phyloP scores from a whole-genome alignment of 495 filamentous ascomycete species.

The Penicillium chermesinum region DNA sequence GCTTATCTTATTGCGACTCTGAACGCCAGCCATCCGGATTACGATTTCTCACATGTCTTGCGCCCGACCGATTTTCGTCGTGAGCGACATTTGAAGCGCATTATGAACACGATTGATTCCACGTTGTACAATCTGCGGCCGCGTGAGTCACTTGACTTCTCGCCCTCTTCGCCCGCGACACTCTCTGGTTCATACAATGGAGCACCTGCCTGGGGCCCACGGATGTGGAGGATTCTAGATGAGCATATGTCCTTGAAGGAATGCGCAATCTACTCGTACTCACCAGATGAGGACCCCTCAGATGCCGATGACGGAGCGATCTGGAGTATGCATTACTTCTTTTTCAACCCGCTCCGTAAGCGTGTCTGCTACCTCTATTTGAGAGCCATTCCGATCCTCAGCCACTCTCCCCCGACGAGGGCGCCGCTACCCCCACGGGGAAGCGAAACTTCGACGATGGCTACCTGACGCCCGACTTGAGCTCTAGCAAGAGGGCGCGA shows the following conservation, averaged over 20 bases:
- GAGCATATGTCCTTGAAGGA: conserved; percentile 85
- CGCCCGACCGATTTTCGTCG: conserved; percentile 82
- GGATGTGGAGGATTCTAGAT: conserved; percentile 86
- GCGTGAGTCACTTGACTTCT: conserved; percentile 41
- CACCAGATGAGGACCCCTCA: conserved; percentile 78
- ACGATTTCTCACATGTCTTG: conserved; percentile 90
- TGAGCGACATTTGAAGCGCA: conserved; percentile 64
- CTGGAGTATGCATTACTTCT: conserved; percentile 95
- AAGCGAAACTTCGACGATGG: conserved; percentile 47
- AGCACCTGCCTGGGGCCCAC: conserved; percentile 64
- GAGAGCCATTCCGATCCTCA: conserved; percentile 76
- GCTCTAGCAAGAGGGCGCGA: conserved; percentile 68
- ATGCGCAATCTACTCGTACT: conserved; percentile 80
- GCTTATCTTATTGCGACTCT: conserved; percentile 95
- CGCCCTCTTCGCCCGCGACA: conserved; percentile 41
- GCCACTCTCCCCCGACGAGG: conserved; percentile 53
- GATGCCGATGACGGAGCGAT: conserved; percentile 87
- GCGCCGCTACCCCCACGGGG: conserved; percentile 36
- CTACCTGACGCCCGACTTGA: conserved; percentile 44
- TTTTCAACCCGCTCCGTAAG: conserved; percentile 90
- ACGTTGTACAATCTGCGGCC: conserved; percentile 82
- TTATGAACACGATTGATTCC: conserved; percentile 80
- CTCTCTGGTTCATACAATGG: conserved; percentile 40
- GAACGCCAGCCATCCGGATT: conserved; percentile 96
- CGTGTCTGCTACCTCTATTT: conserved; percentile 94